Percentiles rank a stretch among this genome's conserved stretches.
Evolutionary conservation across 768 basidiomycete genomes (phyloP).

Genomic region (Leccinum boreale): DNA sequence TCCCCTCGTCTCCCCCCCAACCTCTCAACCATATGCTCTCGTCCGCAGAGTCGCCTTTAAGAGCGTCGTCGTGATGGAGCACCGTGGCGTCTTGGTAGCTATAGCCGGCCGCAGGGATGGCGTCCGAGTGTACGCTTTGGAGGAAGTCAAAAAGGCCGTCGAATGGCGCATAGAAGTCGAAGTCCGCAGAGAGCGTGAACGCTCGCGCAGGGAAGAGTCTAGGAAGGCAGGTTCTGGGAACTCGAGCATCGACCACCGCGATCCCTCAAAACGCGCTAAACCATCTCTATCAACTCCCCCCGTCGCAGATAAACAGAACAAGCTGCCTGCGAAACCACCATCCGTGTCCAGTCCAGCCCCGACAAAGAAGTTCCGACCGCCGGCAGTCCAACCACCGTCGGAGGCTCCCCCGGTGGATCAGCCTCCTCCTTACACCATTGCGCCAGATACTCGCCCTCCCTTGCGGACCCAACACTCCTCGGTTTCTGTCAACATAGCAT

Average conservation of each 20-base stretch:
- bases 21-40: constrained; percentile 74
- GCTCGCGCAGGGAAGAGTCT: constrained; percentile 60
- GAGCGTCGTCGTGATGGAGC: constrained; percentile 89
- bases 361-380: constrained; percentile 27
- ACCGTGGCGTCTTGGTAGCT: constrained; percentile 85
- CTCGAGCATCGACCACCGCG: constrained; percentile 35
- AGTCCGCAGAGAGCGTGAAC: constrained; percentile 69
- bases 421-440: constrained; percentile 64
- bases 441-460: constrained; percentile 29
- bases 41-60: constrained; percentile 82
- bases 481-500: constrained; percentile 40
- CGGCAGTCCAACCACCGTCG: constrained; percentile 23
- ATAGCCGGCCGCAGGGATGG: constrained; percentile 85
- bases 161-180: constrained; percentile 88
- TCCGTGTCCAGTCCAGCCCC: constrained; percentile 11
- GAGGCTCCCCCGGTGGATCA: constrained; percentile 40
- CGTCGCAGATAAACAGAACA: constrained; percentile 29
- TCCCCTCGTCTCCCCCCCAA: constrained; percentile 72
- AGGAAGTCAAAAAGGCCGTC: constrained; percentile 80
- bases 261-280: constrained; percentile 45
- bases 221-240: constrained; percentile 47
- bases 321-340: constrained; percentile 19
- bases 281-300: constrained; percentile 50
- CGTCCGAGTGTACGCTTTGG: constrained; percentile 83
- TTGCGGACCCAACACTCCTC: constrained; percentile 42